Evolutionary conservation across 768 basidiomycete genomes (phyloP), one percentile per base, ranked within the genome.

Genomic region (Phylloporus sp.): DNA sequence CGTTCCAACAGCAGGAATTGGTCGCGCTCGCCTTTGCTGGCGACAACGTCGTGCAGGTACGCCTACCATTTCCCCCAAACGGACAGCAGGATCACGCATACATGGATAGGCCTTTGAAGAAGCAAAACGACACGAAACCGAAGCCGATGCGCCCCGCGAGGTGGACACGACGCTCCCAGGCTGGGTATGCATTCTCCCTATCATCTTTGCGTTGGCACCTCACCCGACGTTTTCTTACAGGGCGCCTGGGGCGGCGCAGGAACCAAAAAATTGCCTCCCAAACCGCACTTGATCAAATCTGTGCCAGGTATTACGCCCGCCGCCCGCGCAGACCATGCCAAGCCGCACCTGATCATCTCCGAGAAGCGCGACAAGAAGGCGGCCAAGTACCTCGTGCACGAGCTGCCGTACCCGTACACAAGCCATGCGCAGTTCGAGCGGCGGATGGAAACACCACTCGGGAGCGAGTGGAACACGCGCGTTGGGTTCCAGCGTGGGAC

Each of bases 291-390:
- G 49, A 79, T 95, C 67, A 92, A 92, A 63, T 85, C 86, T 61
- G 72, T 91, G 24, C 80, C 90, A 0, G 95, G 95, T 15, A 75
- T 97, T 57, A 84, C 86, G 56, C 87, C 91, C 0, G 74, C 76
- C 16, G 73, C 83, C 44, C 90, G 97, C 39, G 85, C 87, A 13
- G 97, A 99, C 69, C 86, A 85, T 61, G 76, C 77, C 54, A 91
- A 91, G 63, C 78, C 84, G 11, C 86, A 97, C 65, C 81, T 98
- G 63, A 97, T 99, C 73, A 90, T 99, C 61, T 93, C 91, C 2
- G 95, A 99, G 71, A 91, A 88, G 70, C 84, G 85, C 52, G 95
- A 98, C 73, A 92, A 91, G 73, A 97, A 97, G 67, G 94, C 91
- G 0, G 73, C 82, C 15, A 90, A 92, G 71, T 97, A 95, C 67